These are phyloP conservation scores for Xylariaceae sp. DNA, from an alignment of 2,329 filamentous ascomycete species.

Conservation along the genomic window DNA sequence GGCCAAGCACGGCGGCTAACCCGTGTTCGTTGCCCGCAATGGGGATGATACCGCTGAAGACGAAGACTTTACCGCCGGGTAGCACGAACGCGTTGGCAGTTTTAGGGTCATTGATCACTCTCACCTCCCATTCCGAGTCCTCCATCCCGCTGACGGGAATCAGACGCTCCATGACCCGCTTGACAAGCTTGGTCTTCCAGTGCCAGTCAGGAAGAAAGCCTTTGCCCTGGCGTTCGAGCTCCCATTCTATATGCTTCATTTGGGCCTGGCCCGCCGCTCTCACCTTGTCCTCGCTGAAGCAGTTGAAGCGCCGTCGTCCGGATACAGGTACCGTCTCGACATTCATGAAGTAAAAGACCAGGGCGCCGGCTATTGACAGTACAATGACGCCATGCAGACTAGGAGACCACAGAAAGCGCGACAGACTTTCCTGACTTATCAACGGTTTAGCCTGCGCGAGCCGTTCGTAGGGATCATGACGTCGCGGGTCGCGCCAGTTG, in stretches of 20 bases:
- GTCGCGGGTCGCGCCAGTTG: conserved; percentile 24
- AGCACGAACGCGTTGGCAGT: conserved; percentile 73
- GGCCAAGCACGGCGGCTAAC: conserved; percentile 70
- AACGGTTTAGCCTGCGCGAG: conserved; percentile 37
- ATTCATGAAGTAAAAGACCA: conserved; percentile 62
- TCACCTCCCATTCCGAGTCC: conserved; percentile 63
- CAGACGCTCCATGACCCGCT: conserved; percentile 60
- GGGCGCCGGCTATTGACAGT: conserved; percentile 41
- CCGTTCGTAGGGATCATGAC: conserved; percentile 16
- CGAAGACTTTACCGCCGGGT: conserved; percentile 75
- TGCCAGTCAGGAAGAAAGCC: conserved; percentile 58
- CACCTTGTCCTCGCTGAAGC: conserved; percentile 54
- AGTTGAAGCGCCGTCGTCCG: conserved; percentile 69
- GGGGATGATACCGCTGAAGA: conserved; percentile 68
- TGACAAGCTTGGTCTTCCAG: conserved; percentile 52
- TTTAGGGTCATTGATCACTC: conserved; percentile 63
- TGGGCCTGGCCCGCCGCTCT: conserved; percentile 49
- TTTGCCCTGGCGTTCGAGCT: conserved; percentile 48
- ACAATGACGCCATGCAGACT: conserved; percentile 40
- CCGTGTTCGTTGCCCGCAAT: conserved; percentile 63
- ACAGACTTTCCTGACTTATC: conserved; percentile 35
- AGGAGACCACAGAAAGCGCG: conserved; percentile 33
- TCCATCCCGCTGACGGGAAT: conserved; percentile 62
- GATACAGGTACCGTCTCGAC: conserved; percentile 70
- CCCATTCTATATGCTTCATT: conserved; percentile 50